Base-by-base conservation (phyloP, 306 rosid species). In the Cicer chorassanicum region DNA sequence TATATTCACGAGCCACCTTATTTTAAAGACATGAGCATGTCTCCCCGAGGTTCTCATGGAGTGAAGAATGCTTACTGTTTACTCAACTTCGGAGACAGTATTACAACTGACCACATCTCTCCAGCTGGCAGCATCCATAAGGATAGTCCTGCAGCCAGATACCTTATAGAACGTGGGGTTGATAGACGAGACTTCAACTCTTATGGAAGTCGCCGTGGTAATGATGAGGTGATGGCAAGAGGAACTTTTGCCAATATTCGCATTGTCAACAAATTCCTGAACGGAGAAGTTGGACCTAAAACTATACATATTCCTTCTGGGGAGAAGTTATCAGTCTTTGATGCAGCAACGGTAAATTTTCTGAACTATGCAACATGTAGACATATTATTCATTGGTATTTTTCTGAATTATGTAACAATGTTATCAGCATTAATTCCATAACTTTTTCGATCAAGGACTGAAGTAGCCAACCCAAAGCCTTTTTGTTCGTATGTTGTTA, bases 51-150 rank as follows among this genome's bases (percentile, higher is more conserved):
- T 2, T 57, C 93, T 36, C 91, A 90, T 65, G 97, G 96, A 38
- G 97, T 92, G 60, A 90, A 59, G 75, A 59, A 84, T 78, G 97
- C 99, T 54, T 91, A 81, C 80, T 92, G 97, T 84, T 86, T 94
- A 81, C 99, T 94, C 78, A 94, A 92, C 88, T 94, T 89, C 70
- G 99, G 99, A 54, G 99, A 92, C 79, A 94, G 99, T 79, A 91
- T 92, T 74, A 94, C 99, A 14, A 94, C 99, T 4, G 99, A 94
- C 59, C 99, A 94, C 85, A 94, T 94, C 83, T 94, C 99, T 62
- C 99, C 99, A 3, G 97, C 99, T 72, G 99, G 99, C 65, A 94
- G 99, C 88, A 94, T 94, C 79, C 99, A 94, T 86, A 94, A 78
- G 78, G 96, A 92, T 72, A 94, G 99, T 78, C 88, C 96, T 36